These are phyloP conservation scores for Areca catechu DNA, from an alignment of 176 grass and related monocot genomes.

Conservation along the genomic window DNA sequence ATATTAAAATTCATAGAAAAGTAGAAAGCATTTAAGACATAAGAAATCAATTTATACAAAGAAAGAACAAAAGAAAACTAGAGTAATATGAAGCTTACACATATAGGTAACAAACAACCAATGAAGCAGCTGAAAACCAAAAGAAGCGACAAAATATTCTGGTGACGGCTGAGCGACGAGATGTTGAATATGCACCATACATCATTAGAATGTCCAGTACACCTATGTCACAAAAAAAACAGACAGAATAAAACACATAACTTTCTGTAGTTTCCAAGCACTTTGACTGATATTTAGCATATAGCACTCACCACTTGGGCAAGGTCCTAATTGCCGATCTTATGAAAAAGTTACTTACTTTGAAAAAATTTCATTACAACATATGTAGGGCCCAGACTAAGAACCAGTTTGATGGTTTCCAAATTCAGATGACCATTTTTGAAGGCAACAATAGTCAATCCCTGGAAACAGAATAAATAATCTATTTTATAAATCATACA, in stretches of 20 bases:
- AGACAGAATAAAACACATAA: slow-evolving; percentile 1
- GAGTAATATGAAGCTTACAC: slow-evolving; percentile 36
- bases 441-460: slow-evolving; percentile 86
- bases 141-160: slow-evolving; percentile 69
- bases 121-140: slow-evolving; percentile 62
- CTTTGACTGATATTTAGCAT: no score
- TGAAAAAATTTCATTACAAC: slow-evolving; percentile 74
- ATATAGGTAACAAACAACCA: slow-evolving; percentile 72
- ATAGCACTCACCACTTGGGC: no score
- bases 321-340: no score
- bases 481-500: no score
- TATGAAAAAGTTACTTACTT: slow-evolving; percentile 36
- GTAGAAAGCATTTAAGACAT: neutral
- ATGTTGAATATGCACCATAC: slow-evolving; percentile 93
- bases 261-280: no score
- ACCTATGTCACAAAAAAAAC: slow-evolving; percentile 31
- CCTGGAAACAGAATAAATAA: slow-evolving; percentile 22
- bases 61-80: neutral
- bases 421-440: slow-evolving; percentile 41
- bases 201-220: slow-evolving; percentile 89
- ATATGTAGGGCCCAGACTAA: slow-evolving; percentile 87
- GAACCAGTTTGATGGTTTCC: slow-evolving; percentile 42
- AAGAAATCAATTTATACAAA: neutral
- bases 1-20: slow-evolving; percentile 26
- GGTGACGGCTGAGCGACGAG: slow-evolving; percentile 68